Evolutionary conservation across 2,329 filamentous ascomycete species (phyloP).

Genomic region (Pseudogymnoascus sp.): DNA sequence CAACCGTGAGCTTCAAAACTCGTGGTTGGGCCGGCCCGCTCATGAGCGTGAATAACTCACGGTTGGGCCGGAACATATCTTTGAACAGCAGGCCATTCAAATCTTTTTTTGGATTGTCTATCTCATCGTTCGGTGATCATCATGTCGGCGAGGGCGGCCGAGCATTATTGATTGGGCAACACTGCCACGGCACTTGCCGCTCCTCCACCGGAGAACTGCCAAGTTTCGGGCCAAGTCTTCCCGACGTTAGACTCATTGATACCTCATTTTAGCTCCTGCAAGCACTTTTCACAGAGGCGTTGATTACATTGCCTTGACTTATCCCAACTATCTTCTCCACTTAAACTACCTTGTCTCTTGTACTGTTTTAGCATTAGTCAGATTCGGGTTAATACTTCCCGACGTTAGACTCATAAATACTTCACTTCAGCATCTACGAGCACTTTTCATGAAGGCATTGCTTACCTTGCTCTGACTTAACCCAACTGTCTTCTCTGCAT

Average conservation of each 20-base stretch:
- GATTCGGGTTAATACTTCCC: not conserved
- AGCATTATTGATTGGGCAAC: no score
- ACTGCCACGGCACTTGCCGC: no score
- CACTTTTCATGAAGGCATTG: not conserved
- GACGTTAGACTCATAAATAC: not conserved
- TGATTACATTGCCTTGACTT: not conserved
- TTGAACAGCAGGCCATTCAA: no score
- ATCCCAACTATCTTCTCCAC: not conserved
- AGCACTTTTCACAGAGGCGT: not conserved
- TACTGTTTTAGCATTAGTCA: not conserved
- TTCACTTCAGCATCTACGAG: not conserved
- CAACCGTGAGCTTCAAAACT: no score
- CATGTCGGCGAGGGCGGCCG: no score
- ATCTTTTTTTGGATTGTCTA: no score
- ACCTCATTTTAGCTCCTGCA: not conserved
- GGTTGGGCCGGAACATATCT: no score
- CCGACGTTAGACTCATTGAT: not conserved
- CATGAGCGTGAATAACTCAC: no score
- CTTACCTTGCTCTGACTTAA: not conserved
- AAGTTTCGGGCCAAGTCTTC: not conserved
- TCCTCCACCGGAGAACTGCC: not conserved
- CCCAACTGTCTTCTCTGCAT: not conserved
- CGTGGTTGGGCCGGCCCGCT: no score
- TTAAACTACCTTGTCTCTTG: not conserved
- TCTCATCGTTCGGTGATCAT: no score